Percentiles rank a stretch among this genome's conserved stretches.
Conservation (phyloP, 1,284 basidiomycete species). For the Sanghuangporus sanghuang region DNA sequence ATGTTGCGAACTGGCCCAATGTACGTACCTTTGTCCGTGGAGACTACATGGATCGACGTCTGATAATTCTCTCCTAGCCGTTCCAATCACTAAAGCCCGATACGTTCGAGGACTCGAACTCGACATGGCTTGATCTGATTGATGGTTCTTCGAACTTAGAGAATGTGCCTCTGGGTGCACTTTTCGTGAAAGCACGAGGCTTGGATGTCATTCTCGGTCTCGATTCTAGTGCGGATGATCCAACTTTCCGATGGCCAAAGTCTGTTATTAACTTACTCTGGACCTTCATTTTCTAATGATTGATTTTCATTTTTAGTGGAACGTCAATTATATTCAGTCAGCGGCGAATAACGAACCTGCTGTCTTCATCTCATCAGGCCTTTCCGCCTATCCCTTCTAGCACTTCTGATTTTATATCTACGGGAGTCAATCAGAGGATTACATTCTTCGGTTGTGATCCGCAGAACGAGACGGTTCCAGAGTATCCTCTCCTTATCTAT, state of each 20-base stretch:
- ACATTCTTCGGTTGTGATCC: constrained; percentile 77
- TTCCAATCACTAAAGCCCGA: constrained; percentile 44
- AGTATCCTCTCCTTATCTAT: constrained; percentile 55
- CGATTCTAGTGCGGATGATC: constrained; percentile 60
- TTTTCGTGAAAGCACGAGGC: constrained; percentile 57
- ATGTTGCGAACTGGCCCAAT: constrained; percentile 67
- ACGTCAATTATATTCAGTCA: constrained; percentile 38
- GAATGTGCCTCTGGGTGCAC: constrained; percentile 59
- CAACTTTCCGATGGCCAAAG: constrained; percentile 59
- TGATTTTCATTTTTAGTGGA: constrained; percentile 37
- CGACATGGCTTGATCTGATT: constrained; percentile 49
- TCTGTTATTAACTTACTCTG: constrained; percentile 28
- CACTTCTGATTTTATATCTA: constrained; percentile 49
- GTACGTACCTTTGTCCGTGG: constrained; percentile 26
- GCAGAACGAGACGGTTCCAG: constrained; percentile 34
- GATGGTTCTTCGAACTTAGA: constrained; percentile 58
- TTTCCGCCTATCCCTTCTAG: constrained; percentile 60
- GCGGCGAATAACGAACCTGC: constrained; percentile 37
- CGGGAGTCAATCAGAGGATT: constrained; percentile 63
- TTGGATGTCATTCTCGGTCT: constrained; percentile 69
- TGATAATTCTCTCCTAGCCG: constrained; percentile 29
- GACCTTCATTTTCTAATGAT: background rate
- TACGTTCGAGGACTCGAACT: constrained; percentile 40
- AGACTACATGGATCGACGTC: background rate
- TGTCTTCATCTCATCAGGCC: constrained; percentile 49